A percentile compares a stretch with the other conserved stretches of the same genome.
Evolutionary conservation across 192 early-diverging fungal genomes (phyloP).

Genomic region (Mortierella antarctica): DNA sequence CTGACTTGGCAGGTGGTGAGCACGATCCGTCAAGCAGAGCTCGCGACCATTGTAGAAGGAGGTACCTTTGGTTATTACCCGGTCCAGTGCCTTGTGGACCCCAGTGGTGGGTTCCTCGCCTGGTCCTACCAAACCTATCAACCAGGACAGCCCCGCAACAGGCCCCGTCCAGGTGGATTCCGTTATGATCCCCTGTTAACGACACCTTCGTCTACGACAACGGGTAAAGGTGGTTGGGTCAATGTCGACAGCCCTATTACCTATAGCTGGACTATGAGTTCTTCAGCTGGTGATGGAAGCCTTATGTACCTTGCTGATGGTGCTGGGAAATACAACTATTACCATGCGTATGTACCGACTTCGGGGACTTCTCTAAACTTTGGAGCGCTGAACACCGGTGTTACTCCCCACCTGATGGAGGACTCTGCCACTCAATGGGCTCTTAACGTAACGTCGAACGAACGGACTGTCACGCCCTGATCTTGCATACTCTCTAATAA

Average conservation of each 20-base stretch:
- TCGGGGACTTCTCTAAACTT: background rate
- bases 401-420: constrained; percentile 18
- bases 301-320: constrained; percentile 9
- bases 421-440: constrained; percentile 4
- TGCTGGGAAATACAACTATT: constrained; percentile 1
- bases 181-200: constrained; percentile 10
- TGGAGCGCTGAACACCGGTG: constrained; percentile 3
- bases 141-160: background rate
- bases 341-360: background rate
- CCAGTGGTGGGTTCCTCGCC: constrained; percentile 17
- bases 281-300: background rate
- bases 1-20: constrained; percentile 17
- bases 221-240: constrained; percentile 20
- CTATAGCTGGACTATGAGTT: constrained; percentile 5
- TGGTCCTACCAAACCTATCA: constrained; percentile 3
- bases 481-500: too few species aligned
- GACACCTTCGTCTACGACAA: constrained; percentile 10
- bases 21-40: constrained; percentile 9
- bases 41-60: background rate
- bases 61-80: background rate
- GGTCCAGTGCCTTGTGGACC: constrained; percentile 10
- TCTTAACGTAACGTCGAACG: background rate
- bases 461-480: background rate
- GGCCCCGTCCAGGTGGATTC: constrained; percentile 19
- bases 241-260: constrained; percentile 14